Evolutionary conservation across 2,329 filamentous ascomycete genomes (phyloP), one percentile per base, ranked within the genome.

Genomic region (Neoscytalidium dimidiatum): DNA sequence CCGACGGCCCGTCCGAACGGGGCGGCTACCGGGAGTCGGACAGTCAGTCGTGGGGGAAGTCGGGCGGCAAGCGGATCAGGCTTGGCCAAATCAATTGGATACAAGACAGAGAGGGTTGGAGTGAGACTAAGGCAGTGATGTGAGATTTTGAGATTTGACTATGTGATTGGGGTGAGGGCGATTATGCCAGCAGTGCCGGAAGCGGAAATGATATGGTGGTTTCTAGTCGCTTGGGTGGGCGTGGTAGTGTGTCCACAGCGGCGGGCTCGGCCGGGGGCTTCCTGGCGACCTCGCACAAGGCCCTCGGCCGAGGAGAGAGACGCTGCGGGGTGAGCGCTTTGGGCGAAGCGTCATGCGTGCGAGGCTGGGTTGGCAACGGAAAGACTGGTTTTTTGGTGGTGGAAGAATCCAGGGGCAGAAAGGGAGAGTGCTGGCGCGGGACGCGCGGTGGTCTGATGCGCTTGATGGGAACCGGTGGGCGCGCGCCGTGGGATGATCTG

Each of bases 201-300:
- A 31, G 38, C 5, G 56, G 56, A 7, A 60, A 19, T 46, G 56
- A 46, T 60, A 38, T 44, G 56, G 41, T 60, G 56, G 52, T 57
- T 60, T 29, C 26, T n/a, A n/a, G n/a, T n/a, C n/a, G n/a, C n/a
- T n/a, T n/a, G n/a, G n/a, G n/a, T n/a, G n/a, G n/a, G n/a, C n/a
- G n/a, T n/a, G n/a, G 26, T 19, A 26, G 52, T 41, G 43, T 23
- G 13, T 46, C 43, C 35, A 35, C 52, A 13, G 35, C 53, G 35
- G 35, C 13, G 33, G 23, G 35, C 26, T 60, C 41, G 38, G 56
- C 38, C 56, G 56, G 23, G 56, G 14, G 7, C n/a, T 4, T 26
- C 48, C 28, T 52, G 28, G 44, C 19, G n/a, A 11, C 28, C 48
- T 52, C 48, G 48, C 48, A 52, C 48, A 19, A 52, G 48, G 14